Conservation (phyloP, 2,329 filamentous ascomycete genomes). For the Botrytis deweyae region DNA sequence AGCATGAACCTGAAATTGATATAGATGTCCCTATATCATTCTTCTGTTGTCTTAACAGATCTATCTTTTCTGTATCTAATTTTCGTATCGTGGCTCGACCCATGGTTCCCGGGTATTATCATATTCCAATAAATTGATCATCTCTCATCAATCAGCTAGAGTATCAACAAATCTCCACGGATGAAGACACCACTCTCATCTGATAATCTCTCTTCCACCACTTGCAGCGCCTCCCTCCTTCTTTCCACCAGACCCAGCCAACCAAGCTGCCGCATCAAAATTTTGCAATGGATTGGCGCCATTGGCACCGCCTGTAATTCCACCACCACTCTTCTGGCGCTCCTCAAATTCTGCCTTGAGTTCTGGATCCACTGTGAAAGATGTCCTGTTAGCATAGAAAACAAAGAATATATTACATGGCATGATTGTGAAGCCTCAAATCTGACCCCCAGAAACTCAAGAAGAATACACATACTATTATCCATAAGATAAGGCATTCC, state of each 20-base stretch:
- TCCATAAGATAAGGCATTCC: conserved; percentile 95
- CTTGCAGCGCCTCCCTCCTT: conserved; percentile 27
- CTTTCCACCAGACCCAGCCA: conserved; percentile 53
- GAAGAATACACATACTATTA: conserved; percentile 67
- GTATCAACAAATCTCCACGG: neutral
- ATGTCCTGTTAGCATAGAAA: conserved; percentile 21
- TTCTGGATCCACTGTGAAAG: conserved; percentile 86
- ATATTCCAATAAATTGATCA: neutral
- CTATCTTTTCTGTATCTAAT: neutral
- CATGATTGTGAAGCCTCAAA: neutral
- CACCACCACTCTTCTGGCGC: conserved; percentile 64
- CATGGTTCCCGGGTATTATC: neutral
- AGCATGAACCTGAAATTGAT: neutral
- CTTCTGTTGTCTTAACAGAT: neutral
- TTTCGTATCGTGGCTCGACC: neutral
- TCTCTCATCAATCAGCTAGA: neutral
- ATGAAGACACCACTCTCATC: conserved; percentile 20
- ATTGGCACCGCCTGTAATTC: conserved; percentile 46
- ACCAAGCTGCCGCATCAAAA: conserved; percentile 67
- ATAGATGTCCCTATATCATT: neutral
- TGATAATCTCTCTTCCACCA: conserved; percentile 31
- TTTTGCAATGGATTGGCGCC: conserved; percentile 53
- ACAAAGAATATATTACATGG: neutral
- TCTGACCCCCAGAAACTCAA: neutral
- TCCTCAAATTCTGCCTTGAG: conserved; percentile 90